These are phyloP conservation scores for Neoconidiobolus thromboides DNA, from an alignment of 371 early-diverging fungal species.

Conservation along the genomic window DNA sequence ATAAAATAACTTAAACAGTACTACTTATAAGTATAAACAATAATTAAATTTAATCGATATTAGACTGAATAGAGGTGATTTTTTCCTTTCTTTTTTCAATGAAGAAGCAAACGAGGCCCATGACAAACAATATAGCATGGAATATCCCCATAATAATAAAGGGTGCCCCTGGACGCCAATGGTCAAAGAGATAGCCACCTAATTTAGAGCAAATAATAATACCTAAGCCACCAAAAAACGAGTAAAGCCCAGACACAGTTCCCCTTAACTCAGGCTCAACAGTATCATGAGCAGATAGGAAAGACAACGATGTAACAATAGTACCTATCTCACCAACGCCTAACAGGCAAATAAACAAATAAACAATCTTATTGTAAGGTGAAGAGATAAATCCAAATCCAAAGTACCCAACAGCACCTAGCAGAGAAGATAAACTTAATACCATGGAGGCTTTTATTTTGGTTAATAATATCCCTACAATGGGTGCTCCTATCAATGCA, in stretches of 20 bases:
- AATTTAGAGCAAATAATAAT: conserved; percentile 24
- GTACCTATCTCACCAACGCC: conserved; percentile 59
- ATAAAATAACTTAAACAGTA: too few relatives aligned
- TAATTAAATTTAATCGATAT: too few relatives aligned
- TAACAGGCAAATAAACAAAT: conserved; percentile 27
- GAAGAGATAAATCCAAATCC: conserved; percentile 30
- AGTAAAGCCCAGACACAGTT: conserved; percentile 43
- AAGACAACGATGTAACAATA: conserved; percentile 41
- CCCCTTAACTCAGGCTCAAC: conserved; percentile 34
- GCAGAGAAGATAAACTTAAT: conserved; percentile 25
- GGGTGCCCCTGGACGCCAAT: conserved; percentile 20
- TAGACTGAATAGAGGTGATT: too few relatives aligned
- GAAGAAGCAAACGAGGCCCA: conserved; percentile 8
- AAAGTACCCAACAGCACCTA: conserved; percentile 36
- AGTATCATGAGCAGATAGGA: conserved; percentile 30
- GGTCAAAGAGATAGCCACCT: conserved; percentile 24
- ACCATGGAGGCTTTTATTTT: conserved; percentile 23
- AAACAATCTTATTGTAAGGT: conserved; percentile 29
- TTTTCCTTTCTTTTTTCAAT: background rate
- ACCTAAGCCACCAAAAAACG: conserved; percentile 42
- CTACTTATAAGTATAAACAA: too few relatives aligned
- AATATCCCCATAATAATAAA: conserved; percentile 21
- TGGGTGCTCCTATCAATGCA: conserved; percentile 43
- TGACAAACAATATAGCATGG: conserved; percentile 11
- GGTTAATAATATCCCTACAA: conserved; percentile 30